Base-by-base conservation (phyloP, 768 basidiomycete genomes). In the Phaffia tasmanica region DNA sequence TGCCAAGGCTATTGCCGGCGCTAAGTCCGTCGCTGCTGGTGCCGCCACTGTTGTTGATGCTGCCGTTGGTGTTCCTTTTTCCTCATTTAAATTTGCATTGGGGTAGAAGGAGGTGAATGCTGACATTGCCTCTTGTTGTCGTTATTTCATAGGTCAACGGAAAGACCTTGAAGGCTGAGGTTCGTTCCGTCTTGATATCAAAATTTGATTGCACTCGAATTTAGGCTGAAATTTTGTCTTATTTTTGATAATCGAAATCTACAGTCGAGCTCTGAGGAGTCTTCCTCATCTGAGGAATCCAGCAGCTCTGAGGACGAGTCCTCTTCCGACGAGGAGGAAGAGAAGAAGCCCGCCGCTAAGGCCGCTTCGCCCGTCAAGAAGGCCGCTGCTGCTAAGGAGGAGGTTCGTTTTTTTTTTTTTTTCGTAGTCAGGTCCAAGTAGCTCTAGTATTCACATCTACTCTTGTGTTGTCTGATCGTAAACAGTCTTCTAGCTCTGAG, bases 241-340 rank as follows among this genome's bases (percentile, higher is more conserved):
- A 11, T 42, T 42, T 42, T 42, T 11, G 35, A 42, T 42, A 11
- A 5, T 42, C 11, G 35, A 5, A 42, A 42, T 11, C 11, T 42
- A 42, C 11, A 42, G 35, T 42, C 35, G 6, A 42, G 35, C 35
- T 42, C 35, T 54, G 53, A 54, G n/a, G 53, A 54, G 29, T 23
- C n/a, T 54, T 54, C 53, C 15, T 23, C 16, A 16, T 16, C n/a
- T 15, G 53, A 54, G 53, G 53, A 54, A 16, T 63, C 14, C 29
- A 63, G 61, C 27, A 59, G 59, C 49, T 49, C 14, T 61, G 46
- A 57, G 21, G 55, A 59, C 57, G 27, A 50, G 21, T 55, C 51
- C 23, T 69, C 71, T 49, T 70, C 70, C 60, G 70, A 71, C 57
- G 62, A 63, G 35, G 35, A 42, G 35, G 53, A 54, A 9, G 15